These are phyloP conservation scores for Ceratobasidium sp. DNA, from an alignment of 1,284 basidiomycete genomes.

Conservation along the genomic window DNA sequence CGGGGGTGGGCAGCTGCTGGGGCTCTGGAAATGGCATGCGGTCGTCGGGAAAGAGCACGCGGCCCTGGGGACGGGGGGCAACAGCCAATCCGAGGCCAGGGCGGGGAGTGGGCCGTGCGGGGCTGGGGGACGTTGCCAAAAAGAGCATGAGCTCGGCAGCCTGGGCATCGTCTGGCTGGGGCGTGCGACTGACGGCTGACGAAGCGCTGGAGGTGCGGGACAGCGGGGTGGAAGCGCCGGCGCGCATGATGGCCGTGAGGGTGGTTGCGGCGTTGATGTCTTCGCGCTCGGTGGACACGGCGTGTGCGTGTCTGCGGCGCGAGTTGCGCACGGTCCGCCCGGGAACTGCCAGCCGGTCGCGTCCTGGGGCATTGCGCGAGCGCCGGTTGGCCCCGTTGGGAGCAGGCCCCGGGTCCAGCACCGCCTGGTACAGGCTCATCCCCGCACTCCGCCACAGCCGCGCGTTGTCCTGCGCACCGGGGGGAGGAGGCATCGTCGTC, in stretches of 20 bases:
- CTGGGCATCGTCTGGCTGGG: slow-evolving; percentile 62
- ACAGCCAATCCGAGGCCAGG: slow-evolving; percentile 20
- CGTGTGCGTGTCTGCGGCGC: slow-evolving; percentile 53
- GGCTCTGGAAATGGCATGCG: slow-evolving; percentile 43
- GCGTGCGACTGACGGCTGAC: slow-evolving; percentile 36
- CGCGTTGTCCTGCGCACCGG: slow-evolving; percentile 44
- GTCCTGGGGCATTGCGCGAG: slow-evolving; percentile 47
- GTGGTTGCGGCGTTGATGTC: slow-evolving; percentile 82
- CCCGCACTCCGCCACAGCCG: slow-evolving; percentile 25
- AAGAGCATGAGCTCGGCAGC: slow-evolving; percentile 80
- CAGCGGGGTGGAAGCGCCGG: slow-evolving; percentile 47
- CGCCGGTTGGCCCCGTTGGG: slow-evolving; percentile 45
- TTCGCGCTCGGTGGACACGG: slow-evolving; percentile 39
- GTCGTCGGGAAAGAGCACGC: slow-evolving; percentile 65
- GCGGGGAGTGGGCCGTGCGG: slow-evolving; percentile 55
- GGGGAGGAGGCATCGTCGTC: slow-evolving; percentile 45
- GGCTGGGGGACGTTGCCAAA: slow-evolving; percentile 79
- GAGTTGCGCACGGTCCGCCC: slow-evolving; percentile 40
- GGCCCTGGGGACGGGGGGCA: slow-evolving; percentile 54
- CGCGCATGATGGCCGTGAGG: slow-evolving; percentile 66
- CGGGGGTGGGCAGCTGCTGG: slow-evolving; percentile 42
- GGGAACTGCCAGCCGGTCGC: slow-evolving; percentile 29
- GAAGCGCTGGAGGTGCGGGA: slow-evolving; percentile 51
- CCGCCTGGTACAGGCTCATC: slow-evolving; percentile 35
- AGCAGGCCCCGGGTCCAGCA: slow-evolving; percentile 39